phyloP scores from a whole-genome alignment of 1,139 yeast species.

The Debaryomycetaceae sp. region DNA sequence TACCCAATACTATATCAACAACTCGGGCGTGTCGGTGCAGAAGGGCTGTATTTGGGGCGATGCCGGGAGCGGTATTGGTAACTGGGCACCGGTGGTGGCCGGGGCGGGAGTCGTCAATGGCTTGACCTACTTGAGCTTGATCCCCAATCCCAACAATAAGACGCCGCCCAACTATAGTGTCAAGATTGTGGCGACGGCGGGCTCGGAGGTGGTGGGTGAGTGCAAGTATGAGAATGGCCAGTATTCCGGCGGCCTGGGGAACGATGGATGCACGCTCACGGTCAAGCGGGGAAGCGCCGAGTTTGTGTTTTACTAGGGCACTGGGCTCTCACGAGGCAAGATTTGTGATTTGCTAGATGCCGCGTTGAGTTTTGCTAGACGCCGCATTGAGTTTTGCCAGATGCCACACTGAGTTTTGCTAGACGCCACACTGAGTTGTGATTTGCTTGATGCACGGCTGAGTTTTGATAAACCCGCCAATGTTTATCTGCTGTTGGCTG shows the following conservation, averaged over 20 bases:
- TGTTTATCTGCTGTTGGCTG: too few relatives aligned
- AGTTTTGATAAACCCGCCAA: too few relatives aligned
- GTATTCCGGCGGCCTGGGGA: conserved; percentile 55
- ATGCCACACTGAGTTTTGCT: too few relatives aligned
- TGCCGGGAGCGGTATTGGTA: conserved; percentile 55
- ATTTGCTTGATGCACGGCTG: too few relatives aligned
- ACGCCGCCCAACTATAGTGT: conserved; percentile 55
- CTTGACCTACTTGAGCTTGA: conserved; percentile 60
- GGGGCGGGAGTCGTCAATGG: conserved; percentile 65
- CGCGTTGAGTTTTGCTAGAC: too few relatives aligned
- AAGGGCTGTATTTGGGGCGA: conserved; percentile 76
- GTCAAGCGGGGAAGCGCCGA: conserved; percentile 58
- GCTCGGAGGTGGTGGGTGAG: conserved; percentile 43
- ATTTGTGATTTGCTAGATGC: too few relatives aligned
- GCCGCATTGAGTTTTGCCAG: too few relatives aligned
- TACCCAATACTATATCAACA: conserved; percentile 71
- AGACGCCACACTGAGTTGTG: too few relatives aligned
- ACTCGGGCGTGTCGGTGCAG: conserved; percentile 64
- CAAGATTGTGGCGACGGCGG: conserved; percentile 51
- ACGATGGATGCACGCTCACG: conserved; percentile 72
- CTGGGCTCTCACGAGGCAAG: too few relatives aligned
- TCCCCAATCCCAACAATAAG: conserved; percentile 72
- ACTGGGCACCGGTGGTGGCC: conserved; percentile 75
- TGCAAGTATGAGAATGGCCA: conserved; percentile 56
- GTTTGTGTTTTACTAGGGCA: conserved; percentile 51